phyloP scores from a whole-genome alignment of 1,284 basidiomycete genomes.

The Sporisorium iseilematis-ciliati region DNA sequence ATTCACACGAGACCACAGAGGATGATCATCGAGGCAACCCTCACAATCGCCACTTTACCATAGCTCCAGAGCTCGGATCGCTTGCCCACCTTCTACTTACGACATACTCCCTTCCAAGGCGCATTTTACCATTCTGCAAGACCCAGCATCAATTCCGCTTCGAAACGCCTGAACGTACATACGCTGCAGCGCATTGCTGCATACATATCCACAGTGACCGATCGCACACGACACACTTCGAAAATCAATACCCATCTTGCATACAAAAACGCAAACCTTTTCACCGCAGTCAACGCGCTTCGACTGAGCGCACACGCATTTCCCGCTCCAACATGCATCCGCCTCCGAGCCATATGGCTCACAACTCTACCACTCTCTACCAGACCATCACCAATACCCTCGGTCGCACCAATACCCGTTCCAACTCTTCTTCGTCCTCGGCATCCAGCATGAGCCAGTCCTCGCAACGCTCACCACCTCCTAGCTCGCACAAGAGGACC shows the following conservation, averaged over 20 bases:
- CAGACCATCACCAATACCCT: conserved; percentile 53
- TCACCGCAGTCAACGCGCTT: neutral
- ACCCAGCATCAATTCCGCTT: neutral
- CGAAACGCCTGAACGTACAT: neutral
- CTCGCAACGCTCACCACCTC: conserved; percentile 34
- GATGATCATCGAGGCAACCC: conserved; percentile 1
- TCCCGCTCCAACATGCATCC: conserved; percentile 47
- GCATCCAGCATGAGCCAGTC: conserved; percentile 44
- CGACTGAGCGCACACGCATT: neutral
- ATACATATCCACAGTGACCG: neutral
- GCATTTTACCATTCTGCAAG: neutral
- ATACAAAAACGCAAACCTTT: neutral
- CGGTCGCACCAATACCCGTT: conserved; percentile 36
- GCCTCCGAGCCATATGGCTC: conserved; percentile 48
- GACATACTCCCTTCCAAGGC: neutral
- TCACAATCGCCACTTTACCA: neutral
- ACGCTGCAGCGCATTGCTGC: neutral
- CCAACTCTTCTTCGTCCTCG: conserved; percentile 47
- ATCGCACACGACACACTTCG: neutral
- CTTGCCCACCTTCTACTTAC: neutral
- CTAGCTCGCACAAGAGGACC: conserved; percentile 35
- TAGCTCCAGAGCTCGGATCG: neutral
- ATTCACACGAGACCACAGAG: neutral
- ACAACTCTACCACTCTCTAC: conserved; percentile 49
- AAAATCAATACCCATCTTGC: conserved; percentile 5